Conservation (phyloP, 495 filamentous ascomycete genomes). For the Neurospora tetraspora region DNA sequence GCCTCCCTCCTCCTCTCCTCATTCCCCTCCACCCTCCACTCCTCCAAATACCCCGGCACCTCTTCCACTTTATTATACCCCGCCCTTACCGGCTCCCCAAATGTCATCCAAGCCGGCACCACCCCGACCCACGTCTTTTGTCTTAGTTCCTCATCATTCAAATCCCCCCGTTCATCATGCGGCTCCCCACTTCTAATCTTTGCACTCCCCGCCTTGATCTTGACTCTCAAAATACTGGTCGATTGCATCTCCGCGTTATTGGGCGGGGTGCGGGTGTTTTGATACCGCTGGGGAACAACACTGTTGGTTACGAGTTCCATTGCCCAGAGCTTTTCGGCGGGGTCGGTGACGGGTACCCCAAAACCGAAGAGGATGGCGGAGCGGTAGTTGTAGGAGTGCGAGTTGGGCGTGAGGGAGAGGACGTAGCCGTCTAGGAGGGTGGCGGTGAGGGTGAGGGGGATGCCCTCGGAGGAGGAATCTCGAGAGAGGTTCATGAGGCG, state of each 20-base stretch:
- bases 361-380: conserved; percentile 71
- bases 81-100: conserved; percentile 62
- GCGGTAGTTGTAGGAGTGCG: conserved; percentile 84
- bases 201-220: conserved; percentile 60
- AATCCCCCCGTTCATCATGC: conserved; percentile 61
- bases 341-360: conserved; percentile 54
- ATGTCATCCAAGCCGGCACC: conserved; percentile 55
- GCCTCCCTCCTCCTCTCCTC: conserved; percentile 42
- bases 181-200: conserved; percentile 66
- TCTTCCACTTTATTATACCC: conserved; percentile 47
- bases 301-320: conserved; percentile 74
- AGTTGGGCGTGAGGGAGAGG: conserved; percentile 65
- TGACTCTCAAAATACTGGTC: conserved; percentile 65
- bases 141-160: conserved; percentile 48
- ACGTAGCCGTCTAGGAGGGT: conserved; percentile 63
- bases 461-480: conserved; percentile 28
- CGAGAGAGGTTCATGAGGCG: conserved; percentile 64
- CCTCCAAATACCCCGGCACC: conserved; percentile 54
- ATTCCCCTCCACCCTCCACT: conserved; percentile 49
- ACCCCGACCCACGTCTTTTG: conserved; percentile 70
- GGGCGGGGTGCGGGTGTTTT: conserved; percentile 59
- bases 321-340: conserved; percentile 69
- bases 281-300: conserved; percentile 60
- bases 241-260: conserved; percentile 65
- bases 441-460: conserved; percentile 58